Percentiles rank a stretch among this genome's conserved stretches.
Conservation (phyloP, 495 filamentous ascomycete species). For the Penicillium riverlandense region DNA sequence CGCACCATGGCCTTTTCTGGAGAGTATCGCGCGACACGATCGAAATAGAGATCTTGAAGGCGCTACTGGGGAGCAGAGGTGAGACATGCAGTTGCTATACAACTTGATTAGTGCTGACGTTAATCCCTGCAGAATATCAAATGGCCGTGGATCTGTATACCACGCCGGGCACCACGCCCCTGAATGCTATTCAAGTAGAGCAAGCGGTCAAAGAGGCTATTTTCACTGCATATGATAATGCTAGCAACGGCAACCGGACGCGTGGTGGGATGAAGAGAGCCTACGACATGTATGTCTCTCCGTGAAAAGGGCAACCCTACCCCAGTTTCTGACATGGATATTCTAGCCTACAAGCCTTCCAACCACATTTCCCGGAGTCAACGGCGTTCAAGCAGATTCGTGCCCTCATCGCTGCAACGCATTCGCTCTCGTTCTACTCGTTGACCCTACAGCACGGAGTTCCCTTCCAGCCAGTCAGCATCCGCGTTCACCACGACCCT, state of each 20-base stretch:
- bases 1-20: conserved; percentile 61
- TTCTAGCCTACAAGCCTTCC: conserved; percentile 61
- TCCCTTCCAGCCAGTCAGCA: conserved; percentile 83
- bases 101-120: conserved; percentile 6
- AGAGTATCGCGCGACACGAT: conserved; percentile 54
- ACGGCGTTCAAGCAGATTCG: conserved; percentile 48
- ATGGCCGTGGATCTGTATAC: conserved; percentile 65
- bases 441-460: conserved; percentile 86
- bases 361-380: conserved; percentile 52
- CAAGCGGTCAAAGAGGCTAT: conserved; percentile 59
- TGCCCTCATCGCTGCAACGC: conserved; percentile 76
- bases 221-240: conserved; percentile 76
- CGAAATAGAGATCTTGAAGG: conserved; percentile 70
- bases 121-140: conserved; percentile 47
- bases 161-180: conserved; percentile 33
- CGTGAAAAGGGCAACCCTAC: not conserved
- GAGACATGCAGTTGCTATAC: conserved; percentile 12
- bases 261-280: conserved; percentile 79
- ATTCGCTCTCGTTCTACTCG: conserved; percentile 80
- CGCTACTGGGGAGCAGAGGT: conserved; percentile 63
- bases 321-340: conserved; percentile 3
- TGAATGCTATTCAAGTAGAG: conserved; percentile 49
- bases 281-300: conserved; percentile 64
- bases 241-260: conserved; percentile 79
- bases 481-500: conserved; percentile 81